Evolutionary conservation across 352 stramenopile genomes (phyloP), one percentile per base, ranked within the genome.

Genomic region (Phytophthora cajani): DNA sequence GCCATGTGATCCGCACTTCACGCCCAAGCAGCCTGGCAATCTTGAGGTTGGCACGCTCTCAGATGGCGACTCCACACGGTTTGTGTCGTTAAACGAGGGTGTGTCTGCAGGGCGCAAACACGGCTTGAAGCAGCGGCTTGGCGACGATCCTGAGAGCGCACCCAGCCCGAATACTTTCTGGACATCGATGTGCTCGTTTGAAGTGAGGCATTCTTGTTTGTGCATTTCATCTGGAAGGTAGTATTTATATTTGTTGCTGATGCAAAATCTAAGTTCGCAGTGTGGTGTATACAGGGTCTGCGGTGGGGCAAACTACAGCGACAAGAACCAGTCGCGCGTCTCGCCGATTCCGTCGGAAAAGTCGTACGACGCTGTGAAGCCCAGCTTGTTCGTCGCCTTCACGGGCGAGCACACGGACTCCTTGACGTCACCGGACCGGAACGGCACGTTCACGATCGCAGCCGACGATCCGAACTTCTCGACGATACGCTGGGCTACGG

Each of bases 321-420:
- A 80, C 60, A 83, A 42, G 74, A 95, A 93, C 88, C 88, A 95
- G 72, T 93, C 83, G 56, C 88, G 87, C 16, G 88, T 93, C 58
- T 90, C 83, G 11, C 70, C 73, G 42, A 95, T 92, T 32, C 88
- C 88, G 7, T 80, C 68, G 1, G 82, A 78, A 64, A 93, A 91
- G 57, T 81, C 68, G 75, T 90, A 95, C 5, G 67, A 72, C 6
- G 88, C 81, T 21, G 78, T 84, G 64, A 94, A 95, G n/a, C 84
- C 85, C 2, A 95, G 78, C 65, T 91, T 92, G 55, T 72, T 81
- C 4, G 71, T 44, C 6, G 88, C 84, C 66, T 95, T 95, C 17
- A 76, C 74, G 8, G 80, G 61, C 52, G 81, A 91, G 66, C 88
- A 92, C 32, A 95, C 87, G 16, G 86, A 94, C 62, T 95, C 85